Conservation (phyloP, 495 filamentous ascomycete species). For the Hypomontagnella monticulosa region DNA sequence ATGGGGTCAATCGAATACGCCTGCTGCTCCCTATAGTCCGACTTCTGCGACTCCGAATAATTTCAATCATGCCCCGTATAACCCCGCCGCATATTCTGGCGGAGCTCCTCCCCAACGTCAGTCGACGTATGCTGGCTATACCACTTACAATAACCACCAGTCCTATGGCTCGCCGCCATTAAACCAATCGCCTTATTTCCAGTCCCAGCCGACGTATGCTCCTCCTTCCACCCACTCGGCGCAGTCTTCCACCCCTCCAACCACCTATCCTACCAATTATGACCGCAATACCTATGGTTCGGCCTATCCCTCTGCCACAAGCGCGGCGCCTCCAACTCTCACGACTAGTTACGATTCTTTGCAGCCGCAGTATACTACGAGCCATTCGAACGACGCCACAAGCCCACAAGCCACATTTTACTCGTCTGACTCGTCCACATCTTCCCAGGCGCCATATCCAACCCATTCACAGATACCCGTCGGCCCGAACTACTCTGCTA, state of each 20-base stretch:
- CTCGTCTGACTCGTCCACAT: constrained; percentile 41
- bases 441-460: constrained; percentile 57
- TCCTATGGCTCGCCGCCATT: constrained; percentile 50
- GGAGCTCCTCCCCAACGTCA: constrained; percentile 54
- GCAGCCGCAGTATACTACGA: constrained; percentile 34
- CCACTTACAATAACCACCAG: constrained; percentile 47
- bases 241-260: constrained; percentile 46
- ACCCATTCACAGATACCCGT: constrained; percentile 58
- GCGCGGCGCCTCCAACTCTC: constrained; percentile 16
- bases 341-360: constrained; percentile 33
- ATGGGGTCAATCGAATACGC: constrained; percentile 38
- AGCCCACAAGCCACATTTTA: constrained; percentile 46
- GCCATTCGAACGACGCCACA: constrained; percentile 31
- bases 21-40: constrained; percentile 42
- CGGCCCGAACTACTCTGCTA: constrained; percentile 55
- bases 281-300: constrained; percentile 49
- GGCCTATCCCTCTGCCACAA: constrained; percentile 42
- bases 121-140: constrained; percentile 55
- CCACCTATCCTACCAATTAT: constrained; percentile 44
- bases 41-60: constrained; percentile 31
- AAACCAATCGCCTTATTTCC: constrained; percentile 50
- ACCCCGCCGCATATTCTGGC: constrained; percentile 61
- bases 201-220: constrained; percentile 44
- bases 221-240: constrained; percentile 44
- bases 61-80: constrained; percentile 56